Evolutionary conservation across 2,329 filamentous ascomycete genomes (phyloP), one percentile per base, ranked within the genome.

Genomic region (Colletotrichum sp.): DNA sequence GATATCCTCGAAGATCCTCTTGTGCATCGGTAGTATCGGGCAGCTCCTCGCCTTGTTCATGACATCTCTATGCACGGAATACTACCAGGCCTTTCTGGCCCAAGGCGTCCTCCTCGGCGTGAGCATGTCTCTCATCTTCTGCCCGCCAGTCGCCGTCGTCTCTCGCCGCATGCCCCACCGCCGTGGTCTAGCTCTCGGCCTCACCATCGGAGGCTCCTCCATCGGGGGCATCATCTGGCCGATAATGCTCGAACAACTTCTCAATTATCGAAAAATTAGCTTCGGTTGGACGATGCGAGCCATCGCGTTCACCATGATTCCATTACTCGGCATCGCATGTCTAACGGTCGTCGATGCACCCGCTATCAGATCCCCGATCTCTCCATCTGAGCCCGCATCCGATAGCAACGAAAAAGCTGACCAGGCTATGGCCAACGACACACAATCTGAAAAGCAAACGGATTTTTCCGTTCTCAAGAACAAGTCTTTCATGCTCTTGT

Each of bases 31-130:
- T 82, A 87, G 85, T 82, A 76, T 82, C 1, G 82, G 79, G n/a
- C 75, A 87, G 0, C 80, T 79, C 9, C 81, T 75, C 26, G 36
- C 72, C 6, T 15, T 75, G 3, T 72, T 72, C 39, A 72, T 72
- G 68, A 49, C 72, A 4, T 75, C 72, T 5, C 62, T 75, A 2
- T 75, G 68, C 15, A 63, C 75, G 0, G 75, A 80, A 2, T 89
- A 87, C 79, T 90, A 84, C 82, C 86, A 90, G 75, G 78, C 85
- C 0, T 69, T 90, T 2, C 80, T 90, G 0, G 79, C 86, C 0
- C 88, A 89, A 76, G 87, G 87, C 4, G 72, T 88, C 32, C 86
- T 85, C 34, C 77, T 88, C 26, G 89, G 89, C 5, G 75, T 88
- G 5, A 89, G 89, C 7, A 82, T 80, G 10, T 86, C 88, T 2